Percentiles rank a stretch among this genome's conserved stretches.
Conservation (phyloP, 768 basidiomycete species). For the Pholiota microspora region DNA sequence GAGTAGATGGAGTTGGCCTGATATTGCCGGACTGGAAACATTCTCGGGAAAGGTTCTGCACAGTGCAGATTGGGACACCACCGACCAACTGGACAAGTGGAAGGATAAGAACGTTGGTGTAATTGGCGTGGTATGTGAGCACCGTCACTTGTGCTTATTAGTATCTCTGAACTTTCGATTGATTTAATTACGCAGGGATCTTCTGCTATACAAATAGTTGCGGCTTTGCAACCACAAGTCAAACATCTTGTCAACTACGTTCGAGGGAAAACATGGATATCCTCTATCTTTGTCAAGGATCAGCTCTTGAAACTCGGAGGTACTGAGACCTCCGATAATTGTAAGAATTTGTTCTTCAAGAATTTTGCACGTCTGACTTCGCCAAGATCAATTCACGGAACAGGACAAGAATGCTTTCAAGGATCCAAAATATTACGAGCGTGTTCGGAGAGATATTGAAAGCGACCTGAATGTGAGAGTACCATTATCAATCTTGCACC, state of each 20-base stretch:
- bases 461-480: constrained; percentile 44
- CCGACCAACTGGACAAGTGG: constrained; percentile 40
- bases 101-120: constrained; percentile 52
- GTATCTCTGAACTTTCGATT: neutral
- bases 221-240: constrained; percentile 53
- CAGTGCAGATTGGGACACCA: constrained; percentile 58
- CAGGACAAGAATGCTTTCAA: constrained; percentile 48
- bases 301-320: constrained; percentile 38
- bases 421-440: constrained; percentile 45
- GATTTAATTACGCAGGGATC: constrained; percentile 42
- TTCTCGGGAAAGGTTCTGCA: constrained; percentile 62
- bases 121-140: constrained; percentile 54
- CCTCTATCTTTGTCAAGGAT: constrained; percentile 40
- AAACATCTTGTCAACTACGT: constrained; percentile 52
- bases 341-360: constrained; percentile 28
- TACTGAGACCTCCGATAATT: constrained; percentile 36
- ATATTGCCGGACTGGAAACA: constrained; percentile 52
- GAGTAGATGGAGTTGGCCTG: constrained; percentile 67
- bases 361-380: no score
- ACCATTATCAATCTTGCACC: no score
- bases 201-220: constrained; percentile 59
- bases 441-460: constrained; percentile 49
- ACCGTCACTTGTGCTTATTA: neutral
- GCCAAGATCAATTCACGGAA: constrained; percentile 46
- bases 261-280: constrained; percentile 59